Conservation (phyloP, 2,329 filamentous ascomycete species). For the Epichloe brachyelytri region DNA sequence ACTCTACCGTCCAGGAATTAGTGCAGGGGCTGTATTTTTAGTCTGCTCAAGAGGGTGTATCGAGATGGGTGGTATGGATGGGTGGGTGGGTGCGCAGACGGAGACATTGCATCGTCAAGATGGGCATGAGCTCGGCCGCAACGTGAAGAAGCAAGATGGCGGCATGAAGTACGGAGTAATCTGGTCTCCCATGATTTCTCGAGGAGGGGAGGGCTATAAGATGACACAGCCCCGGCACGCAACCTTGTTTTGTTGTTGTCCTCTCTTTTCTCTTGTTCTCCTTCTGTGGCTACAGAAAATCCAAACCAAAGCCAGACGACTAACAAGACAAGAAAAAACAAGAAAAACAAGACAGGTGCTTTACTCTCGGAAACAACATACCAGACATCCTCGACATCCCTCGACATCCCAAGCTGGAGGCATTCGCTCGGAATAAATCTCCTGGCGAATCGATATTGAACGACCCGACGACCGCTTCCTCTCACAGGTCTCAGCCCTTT, state of each 20-base stretch:
- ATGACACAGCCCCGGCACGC: neutral
- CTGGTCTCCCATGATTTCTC: neutral
- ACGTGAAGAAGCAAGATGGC: neutral
- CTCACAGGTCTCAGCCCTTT: too few species aligned
- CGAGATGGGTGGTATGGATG: neutral
- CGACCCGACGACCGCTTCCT: too few species aligned
- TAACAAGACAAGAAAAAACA: neutral
- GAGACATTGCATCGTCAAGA: neutral
- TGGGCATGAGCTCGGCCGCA: neutral
- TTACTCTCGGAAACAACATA: too few species aligned
- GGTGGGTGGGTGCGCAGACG: neutral
- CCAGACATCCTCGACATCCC: too few species aligned
- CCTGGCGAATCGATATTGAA: too few species aligned
- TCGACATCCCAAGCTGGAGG: too few species aligned
- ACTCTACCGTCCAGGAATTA: neutral
- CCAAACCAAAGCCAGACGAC: neutral
- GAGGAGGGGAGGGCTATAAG: slow-evolving; percentile 1
- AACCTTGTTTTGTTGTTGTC: neutral
- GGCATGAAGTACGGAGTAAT: neutral
- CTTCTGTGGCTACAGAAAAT: neutral
- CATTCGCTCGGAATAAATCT: too few species aligned
- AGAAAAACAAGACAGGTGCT: too few species aligned
- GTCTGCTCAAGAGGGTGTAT: neutral
- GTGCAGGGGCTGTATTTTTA: slow-evolving; percentile 1
- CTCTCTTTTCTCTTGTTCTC: neutral